Evolutionary conservation across 768 basidiomycete species (phyloP).

Genomic region (Auriculariales sp.): DNA sequence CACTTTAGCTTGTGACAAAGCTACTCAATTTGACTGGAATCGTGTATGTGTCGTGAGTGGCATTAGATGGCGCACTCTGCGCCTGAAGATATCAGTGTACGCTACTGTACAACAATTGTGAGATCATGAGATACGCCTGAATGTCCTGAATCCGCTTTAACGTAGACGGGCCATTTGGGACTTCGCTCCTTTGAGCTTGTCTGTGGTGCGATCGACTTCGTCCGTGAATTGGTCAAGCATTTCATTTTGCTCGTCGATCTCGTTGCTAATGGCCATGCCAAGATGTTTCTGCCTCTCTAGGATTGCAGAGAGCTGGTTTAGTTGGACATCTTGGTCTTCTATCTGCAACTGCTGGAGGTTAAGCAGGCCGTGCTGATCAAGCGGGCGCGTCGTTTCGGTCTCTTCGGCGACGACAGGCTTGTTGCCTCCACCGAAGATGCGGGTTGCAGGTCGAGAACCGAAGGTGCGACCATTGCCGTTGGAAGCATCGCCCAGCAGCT

Average conservation of each 20-base stretch:
- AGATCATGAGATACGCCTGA: too few species aligned
- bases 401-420: conserved; percentile 49
- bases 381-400: conserved; percentile 71
- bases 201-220: conserved; percentile 65
- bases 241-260: conserved; percentile 75
- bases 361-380: conserved; percentile 72
- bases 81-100: too few species aligned
- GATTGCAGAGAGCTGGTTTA: conserved; percentile 68
- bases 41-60: too few species aligned
- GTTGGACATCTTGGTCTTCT: conserved; percentile 68
- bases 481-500: neutral
- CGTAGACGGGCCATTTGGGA: conserved; percentile 71
- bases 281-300: conserved; percentile 74
- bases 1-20: conserved; percentile 33
- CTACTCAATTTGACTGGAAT: too few species aligned
- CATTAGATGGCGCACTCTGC: too few species aligned
- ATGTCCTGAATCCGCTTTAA: conserved; percentile 14
- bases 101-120: too few species aligned
- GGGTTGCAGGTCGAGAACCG: conserved; percentile 27
- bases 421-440: conserved; percentile 63
- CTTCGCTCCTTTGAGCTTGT: conserved; percentile 67
- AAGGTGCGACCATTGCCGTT: neutral
- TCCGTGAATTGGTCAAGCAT: conserved; percentile 64
- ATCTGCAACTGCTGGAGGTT: conserved; percentile 71
- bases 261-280: conserved; percentile 71